phyloP scores from a whole-genome alignment of 805 yeast species.

The Sugiyamaella lignohabitans region DNA sequence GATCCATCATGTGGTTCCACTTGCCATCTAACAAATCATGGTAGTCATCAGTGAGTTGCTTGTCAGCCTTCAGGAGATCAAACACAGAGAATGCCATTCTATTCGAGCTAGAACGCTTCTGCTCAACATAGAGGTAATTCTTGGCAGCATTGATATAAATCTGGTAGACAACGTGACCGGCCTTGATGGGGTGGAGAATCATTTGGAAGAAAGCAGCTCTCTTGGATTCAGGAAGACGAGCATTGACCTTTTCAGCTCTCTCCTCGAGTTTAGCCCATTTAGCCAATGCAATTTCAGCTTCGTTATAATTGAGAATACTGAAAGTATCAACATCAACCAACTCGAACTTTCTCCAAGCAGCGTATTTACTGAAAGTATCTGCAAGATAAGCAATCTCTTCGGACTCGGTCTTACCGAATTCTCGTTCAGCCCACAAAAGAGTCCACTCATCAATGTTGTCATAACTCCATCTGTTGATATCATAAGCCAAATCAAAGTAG shows the following conservation, averaged over 20 bases:
- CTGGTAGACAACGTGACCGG: conserved; percentile 12
- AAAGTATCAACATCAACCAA: conserved; percentile 10
- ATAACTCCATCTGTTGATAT: conserved; percentile 12
- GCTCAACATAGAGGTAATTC: conserved; percentile 15
- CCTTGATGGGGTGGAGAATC: conserved; percentile 15
- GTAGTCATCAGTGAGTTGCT: conserved; percentile 10
- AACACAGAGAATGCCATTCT: conserved; percentile 4
- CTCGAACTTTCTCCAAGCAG: conserved; percentile 17
- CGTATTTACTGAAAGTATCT: conserved; percentile 7
- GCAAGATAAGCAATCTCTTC: conserved; percentile 13
- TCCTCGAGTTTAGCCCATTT: conserved; percentile 10
- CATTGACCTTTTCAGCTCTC: conserved; percentile 9
- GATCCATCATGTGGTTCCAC: conserved; percentile 18
- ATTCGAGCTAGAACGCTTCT: conserved; percentile 13
- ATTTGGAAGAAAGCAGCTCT: conserved; percentile 12
- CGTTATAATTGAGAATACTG: conserved; percentile 14
- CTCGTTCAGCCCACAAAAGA: conserved; percentile 13
- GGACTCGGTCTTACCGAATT: conserved; percentile 9
- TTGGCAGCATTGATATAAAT: conserved; percentile 14
- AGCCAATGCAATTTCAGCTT: conserved; percentile 13
- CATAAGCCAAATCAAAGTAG: conserved; percentile 21
- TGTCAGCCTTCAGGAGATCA: conserved; percentile 3
- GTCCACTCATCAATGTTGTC: conserved; percentile 9
- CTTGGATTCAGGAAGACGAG: background rate
- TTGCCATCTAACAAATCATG: conserved; percentile 14